phyloP scores from a whole-genome alignment of 1,139 yeast genomes.

The Nakaseomyces sp. region DNA sequence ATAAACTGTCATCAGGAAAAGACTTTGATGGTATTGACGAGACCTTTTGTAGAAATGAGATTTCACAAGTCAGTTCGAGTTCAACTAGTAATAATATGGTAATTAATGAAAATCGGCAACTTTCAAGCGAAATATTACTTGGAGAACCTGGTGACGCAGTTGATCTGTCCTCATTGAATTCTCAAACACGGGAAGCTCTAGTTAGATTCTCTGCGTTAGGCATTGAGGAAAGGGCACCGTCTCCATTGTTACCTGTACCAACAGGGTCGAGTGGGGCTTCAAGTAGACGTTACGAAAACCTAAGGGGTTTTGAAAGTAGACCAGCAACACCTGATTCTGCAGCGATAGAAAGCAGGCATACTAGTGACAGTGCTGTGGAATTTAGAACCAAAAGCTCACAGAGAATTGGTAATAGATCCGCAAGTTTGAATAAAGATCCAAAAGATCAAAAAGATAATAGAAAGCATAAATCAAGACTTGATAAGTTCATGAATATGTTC shows the following conservation, averaged over 20 bases:
- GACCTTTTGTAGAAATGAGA: background rate
- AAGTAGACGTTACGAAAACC: conserved; percentile 2
- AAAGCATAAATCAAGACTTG: conserved; percentile 1
- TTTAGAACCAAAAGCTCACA: background rate
- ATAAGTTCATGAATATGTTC: conserved; percentile 3
- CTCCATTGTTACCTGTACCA: background rate
- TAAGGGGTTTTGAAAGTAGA: background rate
- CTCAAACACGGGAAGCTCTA: background rate
- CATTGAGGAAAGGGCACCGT: background rate
- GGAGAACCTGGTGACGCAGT: conserved; percentile 27
- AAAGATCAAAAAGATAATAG: background rate
- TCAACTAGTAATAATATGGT: background rate
- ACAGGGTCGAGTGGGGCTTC: conserved; percentile 2
- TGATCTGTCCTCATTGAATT: conserved; percentile 15
- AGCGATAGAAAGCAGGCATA: background rate
- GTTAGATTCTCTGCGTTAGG: background rate
- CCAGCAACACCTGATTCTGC: conserved; percentile 1
- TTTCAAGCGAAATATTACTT: conserved; percentile 22
- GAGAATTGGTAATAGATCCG: background rate
- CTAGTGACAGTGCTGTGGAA: conserved; percentile 2
- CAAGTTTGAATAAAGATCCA: conserved; percentile 1
- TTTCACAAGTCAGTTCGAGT: conserved; percentile 4
- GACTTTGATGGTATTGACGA: background rate
- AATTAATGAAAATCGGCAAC: conserved; percentile 1
- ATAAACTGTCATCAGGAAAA: conserved; percentile 5